phyloP scores from a whole-genome alignment of 2,329 filamentous ascomycete species.

The Emmonsia crescens region DNA sequence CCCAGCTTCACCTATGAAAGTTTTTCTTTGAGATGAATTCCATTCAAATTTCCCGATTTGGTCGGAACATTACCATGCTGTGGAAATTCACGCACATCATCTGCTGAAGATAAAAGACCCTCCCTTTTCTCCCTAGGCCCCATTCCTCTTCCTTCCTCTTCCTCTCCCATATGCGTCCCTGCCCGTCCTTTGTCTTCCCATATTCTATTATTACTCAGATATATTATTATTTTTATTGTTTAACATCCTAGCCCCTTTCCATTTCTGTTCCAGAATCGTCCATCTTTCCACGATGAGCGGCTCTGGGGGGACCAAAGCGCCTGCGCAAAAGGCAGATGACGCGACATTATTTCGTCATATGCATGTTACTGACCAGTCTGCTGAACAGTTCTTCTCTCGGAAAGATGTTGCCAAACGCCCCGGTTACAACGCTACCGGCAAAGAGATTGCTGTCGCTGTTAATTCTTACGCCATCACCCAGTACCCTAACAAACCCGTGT shows the following conservation, averaged over 20 bases:
- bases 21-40: neutral
- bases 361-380: constrained; percentile 9
- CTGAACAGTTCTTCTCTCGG: constrained; percentile 14
- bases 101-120: neutral
- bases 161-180: constrained; percentile 5
- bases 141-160: constrained; percentile 1
- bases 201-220: neutral
- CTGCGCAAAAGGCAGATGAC: constrained; percentile 1
- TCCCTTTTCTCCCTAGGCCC: constrained; percentile 5
- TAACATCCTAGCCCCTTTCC: neutral
- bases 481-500: constrained; percentile 52
- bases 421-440: constrained; percentile 49
- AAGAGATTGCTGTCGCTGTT: constrained; percentile 45
- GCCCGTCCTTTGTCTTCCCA: neutral
- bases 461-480: constrained; percentile 64
- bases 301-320: neutral
- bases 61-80: neutral
- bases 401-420: constrained; percentile 37
- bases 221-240: neutral
- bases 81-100: neutral
- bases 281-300: constrained; percentile 1
- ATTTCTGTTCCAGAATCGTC: neutral
- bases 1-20: neutral
- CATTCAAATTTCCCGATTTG: neutral
- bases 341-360: constrained; percentile 5